phyloP scores from a whole-genome alignment of 176 grass and related monocot genomes.

The Paspalum vaginatum region DNA sequence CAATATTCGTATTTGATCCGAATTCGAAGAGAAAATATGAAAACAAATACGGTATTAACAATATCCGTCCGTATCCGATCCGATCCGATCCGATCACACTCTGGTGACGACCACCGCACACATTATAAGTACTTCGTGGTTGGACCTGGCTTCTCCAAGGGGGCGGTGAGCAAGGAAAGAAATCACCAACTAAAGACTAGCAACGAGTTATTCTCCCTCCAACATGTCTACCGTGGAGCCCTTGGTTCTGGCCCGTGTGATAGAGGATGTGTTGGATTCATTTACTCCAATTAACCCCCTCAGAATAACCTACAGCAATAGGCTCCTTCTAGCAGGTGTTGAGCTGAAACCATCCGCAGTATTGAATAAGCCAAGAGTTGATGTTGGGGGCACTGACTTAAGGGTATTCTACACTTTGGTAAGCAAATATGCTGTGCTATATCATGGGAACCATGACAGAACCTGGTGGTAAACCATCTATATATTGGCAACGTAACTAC shows the following conservation, averaged over 20 bases:
- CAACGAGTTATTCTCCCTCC: conserved; percentile 17
- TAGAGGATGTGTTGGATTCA: conserved; percentile 64
- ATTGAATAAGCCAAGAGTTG: conserved; percentile 53
- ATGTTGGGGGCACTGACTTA: conserved; percentile 61
- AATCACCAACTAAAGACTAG: neutral
- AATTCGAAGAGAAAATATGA: too few relatives aligned
- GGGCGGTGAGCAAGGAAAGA: conserved; percentile 22
- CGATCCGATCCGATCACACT: too few relatives aligned
- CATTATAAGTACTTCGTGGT: conserved; percentile 45
- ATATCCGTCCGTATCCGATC: too few relatives aligned
- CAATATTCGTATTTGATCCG: too few relatives aligned
- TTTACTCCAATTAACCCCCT: conserved; percentile 42
- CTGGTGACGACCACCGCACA: neutral
- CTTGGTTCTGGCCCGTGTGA: conserved; percentile 53
- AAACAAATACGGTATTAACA: too few relatives aligned
- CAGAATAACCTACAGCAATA: conserved; percentile 49
- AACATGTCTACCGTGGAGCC: conserved; percentile 40
- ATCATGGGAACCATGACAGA: neutral
- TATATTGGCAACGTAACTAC: conserved; percentile 18
- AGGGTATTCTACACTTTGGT: conserved; percentile 69
- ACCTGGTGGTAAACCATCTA: neutral
- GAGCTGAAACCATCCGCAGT: conserved; percentile 61
- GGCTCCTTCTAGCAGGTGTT: conserved; percentile 50
- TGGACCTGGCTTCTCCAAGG: conserved; percentile 32
- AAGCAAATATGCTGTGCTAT: conserved; percentile 12